These are phyloP conservation scores for Globisporangium parvum DNA, from an alignment of 352 stramenopile species.

Conservation along the genomic window DNA sequence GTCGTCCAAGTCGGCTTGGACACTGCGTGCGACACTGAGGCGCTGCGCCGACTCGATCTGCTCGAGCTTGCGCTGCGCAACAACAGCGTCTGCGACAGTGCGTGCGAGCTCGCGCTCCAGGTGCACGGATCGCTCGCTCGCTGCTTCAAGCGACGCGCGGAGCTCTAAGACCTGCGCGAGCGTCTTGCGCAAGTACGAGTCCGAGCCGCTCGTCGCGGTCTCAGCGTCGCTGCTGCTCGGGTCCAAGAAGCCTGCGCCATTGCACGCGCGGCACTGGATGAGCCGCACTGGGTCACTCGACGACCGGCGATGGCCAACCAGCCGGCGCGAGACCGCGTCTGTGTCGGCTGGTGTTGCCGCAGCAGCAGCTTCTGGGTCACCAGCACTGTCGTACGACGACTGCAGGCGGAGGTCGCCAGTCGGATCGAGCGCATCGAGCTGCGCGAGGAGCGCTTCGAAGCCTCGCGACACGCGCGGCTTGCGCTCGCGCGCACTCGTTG, in stretches of 20 bases:
- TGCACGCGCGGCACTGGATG: slow-evolving; percentile 47
- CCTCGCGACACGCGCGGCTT: slow-evolving; percentile 34
- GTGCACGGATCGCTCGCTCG: slow-evolving; percentile 19
- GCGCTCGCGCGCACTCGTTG: slow-evolving; percentile 32
- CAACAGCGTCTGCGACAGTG: slow-evolving; percentile 17
- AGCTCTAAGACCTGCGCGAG: slow-evolving; percentile 55
- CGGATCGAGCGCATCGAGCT: slow-evolving; percentile 23
- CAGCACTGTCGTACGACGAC: not conserved
- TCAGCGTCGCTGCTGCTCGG: slow-evolving; percentile 9
- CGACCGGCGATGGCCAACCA: slow-evolving; percentile 8
- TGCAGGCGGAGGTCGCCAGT: slow-evolving; percentile 1
- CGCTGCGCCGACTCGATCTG: slow-evolving; percentile 24
- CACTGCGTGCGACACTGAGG: slow-evolving; percentile 23
- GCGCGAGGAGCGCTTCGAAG: slow-evolving; percentile 36
- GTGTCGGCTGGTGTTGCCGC: not conserved
- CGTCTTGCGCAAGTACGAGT: slow-evolving; percentile 58
- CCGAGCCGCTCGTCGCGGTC: slow-evolving; percentile 16
- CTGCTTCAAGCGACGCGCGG: slow-evolving; percentile 34
- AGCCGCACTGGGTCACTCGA: slow-evolving; percentile 22
- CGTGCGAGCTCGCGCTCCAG: slow-evolving; percentile 37
- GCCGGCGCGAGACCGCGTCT: slow-evolving; percentile 4
- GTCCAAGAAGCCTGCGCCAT: slow-evolving; percentile 47
- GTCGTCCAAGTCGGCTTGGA: slow-evolving; percentile 48
- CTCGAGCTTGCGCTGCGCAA: slow-evolving; percentile 33
- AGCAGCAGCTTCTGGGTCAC: not conserved